Conservation (phyloP, 139 green algal species). For the Diplosphaera chodatii region DNA sequence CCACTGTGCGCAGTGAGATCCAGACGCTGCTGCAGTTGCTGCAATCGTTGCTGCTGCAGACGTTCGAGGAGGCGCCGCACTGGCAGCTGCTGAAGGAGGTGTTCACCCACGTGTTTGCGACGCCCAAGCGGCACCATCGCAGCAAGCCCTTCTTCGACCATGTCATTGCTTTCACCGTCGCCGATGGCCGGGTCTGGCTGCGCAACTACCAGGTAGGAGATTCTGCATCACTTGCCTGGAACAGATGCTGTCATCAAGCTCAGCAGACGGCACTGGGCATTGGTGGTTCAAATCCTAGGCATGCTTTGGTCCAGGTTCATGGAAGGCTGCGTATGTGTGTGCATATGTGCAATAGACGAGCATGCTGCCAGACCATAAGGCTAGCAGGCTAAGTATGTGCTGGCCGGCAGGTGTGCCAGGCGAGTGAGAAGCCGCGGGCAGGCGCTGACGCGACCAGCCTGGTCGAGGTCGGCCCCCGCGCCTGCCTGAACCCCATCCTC, state of each 20-base stretch:
- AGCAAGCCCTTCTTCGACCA: conserved; percentile 98
- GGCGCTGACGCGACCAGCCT: conserved; percentile 33
- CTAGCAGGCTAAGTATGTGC: too few species aligned
- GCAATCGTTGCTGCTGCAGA: conserved; percentile 7
- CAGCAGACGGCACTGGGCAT: too few species aligned
- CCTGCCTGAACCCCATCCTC: conserved; percentile 89
- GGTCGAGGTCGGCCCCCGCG: conserved; percentile 78
- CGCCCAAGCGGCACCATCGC: conserved; percentile 80
- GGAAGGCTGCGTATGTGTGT: too few species aligned
- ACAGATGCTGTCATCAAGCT: too few species aligned
- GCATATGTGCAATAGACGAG: too few species aligned
- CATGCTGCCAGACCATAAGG: too few species aligned
- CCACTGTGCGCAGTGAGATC: background rate
- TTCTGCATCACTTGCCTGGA: background rate
- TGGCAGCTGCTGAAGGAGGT: conserved; percentile 88
- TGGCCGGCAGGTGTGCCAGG: background rate
- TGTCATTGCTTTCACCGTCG: conserved; percentile 79
- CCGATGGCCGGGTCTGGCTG: conserved; percentile 89
- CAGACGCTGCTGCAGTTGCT: background rate
- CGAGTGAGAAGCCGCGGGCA: conserved; percentile 61
- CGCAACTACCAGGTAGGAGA: conserved; percentile 97
- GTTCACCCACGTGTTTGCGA: conserved; percentile 83
- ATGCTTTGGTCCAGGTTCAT: too few species aligned
- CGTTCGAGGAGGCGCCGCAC: conserved; percentile 89
- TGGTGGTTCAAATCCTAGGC: too few species aligned